Percentiles rank a stretch among this genome's conserved stretches.
These are phyloP conservation scores for Aspergillus unguis DNA, from an alignment of 2,329 filamentous ascomycete species.

Conservation along the genomic window DNA sequence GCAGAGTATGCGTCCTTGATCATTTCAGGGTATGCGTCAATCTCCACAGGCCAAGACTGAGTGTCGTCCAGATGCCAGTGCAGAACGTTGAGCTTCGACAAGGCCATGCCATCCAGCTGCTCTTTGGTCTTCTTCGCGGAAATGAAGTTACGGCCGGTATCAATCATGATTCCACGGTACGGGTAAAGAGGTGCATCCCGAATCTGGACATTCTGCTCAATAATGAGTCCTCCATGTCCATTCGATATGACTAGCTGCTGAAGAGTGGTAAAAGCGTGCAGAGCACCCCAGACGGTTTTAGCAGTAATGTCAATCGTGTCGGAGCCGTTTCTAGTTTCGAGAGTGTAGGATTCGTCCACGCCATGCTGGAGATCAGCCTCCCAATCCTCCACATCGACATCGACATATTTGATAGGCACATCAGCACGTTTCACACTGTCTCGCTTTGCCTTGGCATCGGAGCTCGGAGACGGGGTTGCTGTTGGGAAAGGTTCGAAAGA, in stretches of 20 bases:
- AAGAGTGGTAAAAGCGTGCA: constrained; percentile 57
- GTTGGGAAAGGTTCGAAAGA: constrained; percentile 52
- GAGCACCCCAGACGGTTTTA: constrained; percentile 53
- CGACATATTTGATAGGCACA: constrained; percentile 41
- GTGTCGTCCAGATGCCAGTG: constrained; percentile 58
- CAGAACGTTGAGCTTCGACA: constrained; percentile 57
- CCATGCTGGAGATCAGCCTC: constrained; percentile 53
- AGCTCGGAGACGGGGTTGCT: constrained; percentile 17
- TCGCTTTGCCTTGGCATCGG: constrained; percentile 19
- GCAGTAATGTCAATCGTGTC: constrained; percentile 46
- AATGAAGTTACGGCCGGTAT: constrained; percentile 55
- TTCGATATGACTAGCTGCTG: constrained; percentile 55
- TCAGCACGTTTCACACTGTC: constrained; percentile 25
- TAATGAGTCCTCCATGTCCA: constrained; percentile 42
- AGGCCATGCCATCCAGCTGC: constrained; percentile 54
- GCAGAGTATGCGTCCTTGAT: constrained; percentile 54
- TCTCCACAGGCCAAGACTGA: constrained; percentile 55
- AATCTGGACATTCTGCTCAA: constrained; percentile 54
- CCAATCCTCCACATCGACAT: constrained; percentile 46
- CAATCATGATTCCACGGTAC: constrained; percentile 55
- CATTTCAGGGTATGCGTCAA: constrained; percentile 51
- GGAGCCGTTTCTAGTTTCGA: constrained; percentile 43
- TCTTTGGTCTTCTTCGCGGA: constrained; percentile 51
- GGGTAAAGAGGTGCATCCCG: constrained; percentile 52
- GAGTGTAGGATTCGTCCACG: constrained; percentile 56